Evolutionary conservation across 805 yeast species (phyloP).

Genomic region (Ogataea nitratoaversa): DNA sequence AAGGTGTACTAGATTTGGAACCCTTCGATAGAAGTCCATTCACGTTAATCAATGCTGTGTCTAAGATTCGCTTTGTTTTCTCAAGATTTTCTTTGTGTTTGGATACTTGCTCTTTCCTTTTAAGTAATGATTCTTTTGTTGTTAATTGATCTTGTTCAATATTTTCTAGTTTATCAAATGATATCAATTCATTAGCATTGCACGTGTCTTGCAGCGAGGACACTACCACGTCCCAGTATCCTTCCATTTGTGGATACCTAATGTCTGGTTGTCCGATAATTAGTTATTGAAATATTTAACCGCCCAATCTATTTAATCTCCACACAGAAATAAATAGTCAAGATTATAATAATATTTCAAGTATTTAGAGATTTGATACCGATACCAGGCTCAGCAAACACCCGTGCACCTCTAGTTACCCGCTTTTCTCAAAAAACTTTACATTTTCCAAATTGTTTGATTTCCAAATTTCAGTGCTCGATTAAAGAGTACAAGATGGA

Average conservation of each 20-base stretch:
- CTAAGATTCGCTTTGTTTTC: constrained; percentile 42
- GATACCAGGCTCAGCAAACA: too few species aligned
- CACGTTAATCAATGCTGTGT: constrained; percentile 42
- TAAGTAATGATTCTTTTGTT: constrained; percentile 29
- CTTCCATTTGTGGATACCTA: constrained; percentile 39
- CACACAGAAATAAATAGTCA: too few species aligned
- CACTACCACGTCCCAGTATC: constrained; percentile 65
- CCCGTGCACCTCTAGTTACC: too few species aligned
- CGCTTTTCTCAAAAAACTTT: not conserved
- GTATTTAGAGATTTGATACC: too few species aligned
- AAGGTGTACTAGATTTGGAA: constrained; percentile 7
- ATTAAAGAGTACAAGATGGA: too few species aligned
- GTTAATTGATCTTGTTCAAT: constrained; percentile 27
- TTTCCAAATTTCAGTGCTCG: not conserved
- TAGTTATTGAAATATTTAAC: too few species aligned
- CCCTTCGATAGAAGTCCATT: constrained; percentile 37
- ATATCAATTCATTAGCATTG: constrained; percentile 52
- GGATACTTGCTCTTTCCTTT: constrained; percentile 32
- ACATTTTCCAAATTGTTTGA: not conserved
- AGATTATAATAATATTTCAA: too few species aligned
- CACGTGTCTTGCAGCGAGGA: constrained; percentile 67
- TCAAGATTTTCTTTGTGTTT: constrained; percentile 58
- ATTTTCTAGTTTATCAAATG: constrained; percentile 40
- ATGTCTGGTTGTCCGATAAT: too few species aligned
- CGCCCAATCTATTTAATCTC: too few species aligned